Evolutionary conservation across 164 flowering plant species (phyloP).

Genomic region (Santalum album): DNA sequence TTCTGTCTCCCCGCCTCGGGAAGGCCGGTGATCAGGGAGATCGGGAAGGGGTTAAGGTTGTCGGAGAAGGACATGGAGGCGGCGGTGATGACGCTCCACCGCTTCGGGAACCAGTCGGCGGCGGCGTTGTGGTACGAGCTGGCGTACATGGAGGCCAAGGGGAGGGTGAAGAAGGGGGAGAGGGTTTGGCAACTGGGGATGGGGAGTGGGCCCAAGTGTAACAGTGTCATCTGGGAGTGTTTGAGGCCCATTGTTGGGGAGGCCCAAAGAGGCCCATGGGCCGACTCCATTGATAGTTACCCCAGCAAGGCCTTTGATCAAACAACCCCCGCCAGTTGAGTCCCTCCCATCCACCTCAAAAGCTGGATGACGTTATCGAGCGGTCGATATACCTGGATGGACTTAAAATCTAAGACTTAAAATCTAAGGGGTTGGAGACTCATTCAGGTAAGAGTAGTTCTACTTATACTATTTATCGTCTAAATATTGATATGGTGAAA

Average conservation of each 20-base stretch:
- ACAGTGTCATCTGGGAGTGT: slow-evolving; percentile 43
- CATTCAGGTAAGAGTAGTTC: too few relatives aligned
- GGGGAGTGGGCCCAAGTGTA: slow-evolving; percentile 60
- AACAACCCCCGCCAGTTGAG: too few relatives aligned
- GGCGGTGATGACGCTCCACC: slow-evolving; percentile 50
- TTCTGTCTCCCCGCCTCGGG: slow-evolving; percentile 57
- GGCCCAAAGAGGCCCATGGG: slow-evolving; percentile 47
- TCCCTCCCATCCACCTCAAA: too few relatives aligned
- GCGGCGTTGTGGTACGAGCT: slow-evolving; percentile 63
- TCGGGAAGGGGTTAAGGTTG: slow-evolving; percentile 44
- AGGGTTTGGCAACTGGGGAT: slow-evolving; percentile 56
- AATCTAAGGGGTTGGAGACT: too few relatives aligned
- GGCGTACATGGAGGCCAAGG: slow-evolving; percentile 54
- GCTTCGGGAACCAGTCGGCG: slow-evolving; percentile 66
- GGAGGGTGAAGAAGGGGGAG: slow-evolving; percentile 50
- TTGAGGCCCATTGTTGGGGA: slow-evolving; percentile 32
- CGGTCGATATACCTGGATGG: too few relatives aligned
- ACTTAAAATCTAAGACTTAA: too few relatives aligned
- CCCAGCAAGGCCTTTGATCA: slow-evolving; percentile 16
- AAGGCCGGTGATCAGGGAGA: slow-evolving; percentile 33
- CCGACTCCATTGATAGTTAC: slow-evolving; percentile 27
- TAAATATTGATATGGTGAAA: too few relatives aligned
- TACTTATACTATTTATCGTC: too few relatives aligned
- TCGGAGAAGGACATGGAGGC: slow-evolving; percentile 42
- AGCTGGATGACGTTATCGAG: too few relatives aligned